Conservation (phyloP, 176 grass and related monocot species). For the Chloris gayana region DNA sequence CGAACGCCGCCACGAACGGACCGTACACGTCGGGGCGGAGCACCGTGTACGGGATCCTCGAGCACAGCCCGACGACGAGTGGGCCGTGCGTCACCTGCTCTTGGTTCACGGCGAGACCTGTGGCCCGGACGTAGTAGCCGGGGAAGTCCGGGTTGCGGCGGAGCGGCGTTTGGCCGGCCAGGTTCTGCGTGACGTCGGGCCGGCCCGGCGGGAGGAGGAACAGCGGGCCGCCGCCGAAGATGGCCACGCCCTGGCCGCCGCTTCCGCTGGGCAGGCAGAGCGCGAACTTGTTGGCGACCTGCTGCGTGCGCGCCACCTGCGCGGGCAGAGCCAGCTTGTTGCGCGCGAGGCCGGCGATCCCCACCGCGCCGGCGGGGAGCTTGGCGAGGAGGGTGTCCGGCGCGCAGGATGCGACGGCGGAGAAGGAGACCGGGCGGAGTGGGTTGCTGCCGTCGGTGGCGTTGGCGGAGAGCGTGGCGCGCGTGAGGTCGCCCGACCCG, state of each 20-base stretch:
- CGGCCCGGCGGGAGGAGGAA: slow-evolving; percentile 31
- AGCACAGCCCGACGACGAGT: slow-evolving; percentile 33
- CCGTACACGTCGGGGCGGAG: slow-evolving; percentile 49
- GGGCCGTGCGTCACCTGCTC: not conserved
- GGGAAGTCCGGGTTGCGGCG: not conserved
- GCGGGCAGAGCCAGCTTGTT: slow-evolving; percentile 39
- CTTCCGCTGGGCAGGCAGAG: slow-evolving; percentile 64
- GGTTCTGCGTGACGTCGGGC: slow-evolving; percentile 11
- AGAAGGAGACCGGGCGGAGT: not conserved
- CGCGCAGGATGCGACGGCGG: slow-evolving; percentile 51
- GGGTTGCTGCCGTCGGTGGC: slow-evolving; percentile 68
- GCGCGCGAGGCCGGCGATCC: slow-evolving; percentile 59
- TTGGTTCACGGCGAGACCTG: slow-evolving; percentile 44
- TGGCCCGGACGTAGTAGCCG: slow-evolving; percentile 46
- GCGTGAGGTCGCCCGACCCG: slow-evolving; percentile 27
- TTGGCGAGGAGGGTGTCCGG: slow-evolving; percentile 6
- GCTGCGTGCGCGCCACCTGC: slow-evolving; percentile 44
- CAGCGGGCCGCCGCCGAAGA: slow-evolving; percentile 53
- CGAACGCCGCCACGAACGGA: slow-evolving; percentile 41
- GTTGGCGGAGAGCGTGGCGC: slow-evolving; percentile 31
- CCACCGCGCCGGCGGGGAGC: slow-evolving; percentile 42
- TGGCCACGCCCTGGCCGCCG: slow-evolving; percentile 48
- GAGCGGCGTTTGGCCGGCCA: slow-evolving; percentile 37
- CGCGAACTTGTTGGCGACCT: slow-evolving; percentile 46
- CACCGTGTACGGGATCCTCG: slow-evolving; percentile 42